Percentiles rank a stretch among this genome's conserved stretches.
Conservation (phyloP, 208 protist species). For the Angomonas desouzai region DNA sequence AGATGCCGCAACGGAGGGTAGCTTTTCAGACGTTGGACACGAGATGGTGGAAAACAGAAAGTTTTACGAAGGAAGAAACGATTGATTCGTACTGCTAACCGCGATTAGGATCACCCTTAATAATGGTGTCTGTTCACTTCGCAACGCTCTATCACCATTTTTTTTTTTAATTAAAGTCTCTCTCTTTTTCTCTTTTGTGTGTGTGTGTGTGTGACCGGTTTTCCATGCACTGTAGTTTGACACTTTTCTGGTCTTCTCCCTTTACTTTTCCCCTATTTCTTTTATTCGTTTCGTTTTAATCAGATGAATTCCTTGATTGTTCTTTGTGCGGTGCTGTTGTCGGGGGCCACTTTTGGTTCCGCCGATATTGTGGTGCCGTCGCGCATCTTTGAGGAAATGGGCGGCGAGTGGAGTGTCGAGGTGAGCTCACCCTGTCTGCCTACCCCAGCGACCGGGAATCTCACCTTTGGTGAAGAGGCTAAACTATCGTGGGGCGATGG, state of each 20-base stretch:
- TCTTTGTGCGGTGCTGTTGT: not conserved
- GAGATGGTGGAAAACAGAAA: slow-evolving; percentile 58
- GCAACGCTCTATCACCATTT: slow-evolving; percentile 11
- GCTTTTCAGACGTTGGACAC: slow-evolving; percentile 53
- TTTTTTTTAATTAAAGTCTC: slow-evolving; percentile 12
- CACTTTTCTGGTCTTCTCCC: not conserved
- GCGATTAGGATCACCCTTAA: slow-evolving; percentile 37
- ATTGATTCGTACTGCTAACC: slow-evolving; percentile 8
- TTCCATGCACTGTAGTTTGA: too few species aligned
- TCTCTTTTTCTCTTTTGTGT: slow-evolving; percentile 1
- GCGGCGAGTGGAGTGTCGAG: slow-evolving; percentile 55
- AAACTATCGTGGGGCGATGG: slow-evolving; percentile 29
- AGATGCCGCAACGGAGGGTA: slow-evolving; percentile 37
- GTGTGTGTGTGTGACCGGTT: too few species aligned
- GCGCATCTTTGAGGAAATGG: slow-evolving; percentile 37
- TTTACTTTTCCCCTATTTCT: slow-evolving; percentile 15
- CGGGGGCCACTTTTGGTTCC: slow-evolving; percentile 10
- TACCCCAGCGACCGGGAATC: slow-evolving; percentile 18
- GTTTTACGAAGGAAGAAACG: slow-evolving; percentile 19
- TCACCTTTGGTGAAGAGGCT: slow-evolving; percentile 38
- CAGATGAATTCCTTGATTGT: slow-evolving; percentile 8
- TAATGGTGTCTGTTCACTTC: too few species aligned
- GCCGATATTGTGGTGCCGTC: slow-evolving; percentile 38
- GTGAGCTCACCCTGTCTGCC: slow-evolving; percentile 41
- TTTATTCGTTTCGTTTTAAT: not conserved